These are phyloP conservation scores for Lotus japonicus DNA, from an alignment of 306 rosid species.

Conservation along the genomic window DNA sequence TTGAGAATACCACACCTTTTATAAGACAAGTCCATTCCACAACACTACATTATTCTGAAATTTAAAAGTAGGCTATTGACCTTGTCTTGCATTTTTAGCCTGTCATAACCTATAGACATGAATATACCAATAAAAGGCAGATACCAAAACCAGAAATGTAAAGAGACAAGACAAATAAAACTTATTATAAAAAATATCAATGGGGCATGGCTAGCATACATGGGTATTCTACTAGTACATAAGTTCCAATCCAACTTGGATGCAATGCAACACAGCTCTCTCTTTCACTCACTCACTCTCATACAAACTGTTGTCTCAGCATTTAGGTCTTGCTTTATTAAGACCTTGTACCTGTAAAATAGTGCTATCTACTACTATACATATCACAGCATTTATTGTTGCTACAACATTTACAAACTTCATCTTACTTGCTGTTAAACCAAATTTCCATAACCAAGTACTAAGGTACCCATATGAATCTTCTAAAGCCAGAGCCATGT, in stretches of 20 bases:
- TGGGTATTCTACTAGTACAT: slow-evolving; percentile 36
- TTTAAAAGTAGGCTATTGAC: slow-evolving; percentile 31
- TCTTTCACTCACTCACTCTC: slow-evolving; percentile 22
- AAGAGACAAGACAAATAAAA: slow-evolving; percentile 37
- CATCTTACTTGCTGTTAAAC: slow-evolving; percentile 34
- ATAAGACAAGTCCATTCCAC: slow-evolving; percentile 42
- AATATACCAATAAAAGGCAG: slow-evolving; percentile 30
- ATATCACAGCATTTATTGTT: slow-evolving; percentile 37
- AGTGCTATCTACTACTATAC: slow-evolving; percentile 48
- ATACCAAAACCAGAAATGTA: slow-evolving; percentile 28
- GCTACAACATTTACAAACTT: slow-evolving; percentile 25
- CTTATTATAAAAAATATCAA: slow-evolving; percentile 18
- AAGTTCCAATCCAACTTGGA: slow-evolving; percentile 42
- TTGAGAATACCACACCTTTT: slow-evolving; percentile 45
- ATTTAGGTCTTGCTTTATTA: slow-evolving; percentile 56
- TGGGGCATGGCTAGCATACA: slow-evolving; percentile 36
- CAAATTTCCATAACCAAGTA: slow-evolving; percentile 11
- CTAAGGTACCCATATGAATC: slow-evolving; percentile 33
- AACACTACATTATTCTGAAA: slow-evolving; percentile 25
- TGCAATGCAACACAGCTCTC: slow-evolving; percentile 21
- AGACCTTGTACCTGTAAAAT: slow-evolving; percentile 77
- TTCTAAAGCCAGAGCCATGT: slow-evolving; percentile 27
- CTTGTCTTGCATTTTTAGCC: slow-evolving; percentile 35
- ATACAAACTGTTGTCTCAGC: slow-evolving; percentile 33
- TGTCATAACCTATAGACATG: slow-evolving; percentile 18